Percentiles rank a stretch among this genome's conserved stretches.
Conservation (phyloP, 2,329 filamentous ascomycete genomes). For the Fusarium pseudograminearum region DNA sequence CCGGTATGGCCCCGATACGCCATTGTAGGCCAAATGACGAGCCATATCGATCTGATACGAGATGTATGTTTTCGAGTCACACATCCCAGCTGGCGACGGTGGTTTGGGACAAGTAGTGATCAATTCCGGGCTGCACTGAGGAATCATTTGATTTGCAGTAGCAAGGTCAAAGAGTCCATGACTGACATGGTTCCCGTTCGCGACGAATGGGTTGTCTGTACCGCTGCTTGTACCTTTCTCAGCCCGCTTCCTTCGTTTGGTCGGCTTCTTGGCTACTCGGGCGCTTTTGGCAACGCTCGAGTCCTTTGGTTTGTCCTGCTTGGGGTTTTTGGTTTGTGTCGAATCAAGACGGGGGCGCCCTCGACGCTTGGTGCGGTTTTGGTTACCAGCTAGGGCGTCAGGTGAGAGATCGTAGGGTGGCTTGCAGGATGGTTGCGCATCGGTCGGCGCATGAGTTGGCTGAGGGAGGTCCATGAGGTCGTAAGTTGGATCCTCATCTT, state of each 20-base stretch:
- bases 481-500: neutral
- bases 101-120: conserved; percentile 9
- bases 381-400: neutral
- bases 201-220: neutral
- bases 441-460: neutral
- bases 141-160: neutral
- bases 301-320: neutral
- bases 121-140: neutral
- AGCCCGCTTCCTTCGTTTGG: neutral
- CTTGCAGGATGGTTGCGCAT: neutral
- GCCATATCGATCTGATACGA: conserved; percentile 36
- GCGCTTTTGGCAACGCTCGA: conserved; percentile 13
- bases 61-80: conserved; percentile 4
- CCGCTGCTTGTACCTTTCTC: neutral
- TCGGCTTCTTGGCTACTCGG: neutral
- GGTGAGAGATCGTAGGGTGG: conserved; percentile 7
- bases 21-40: conserved; percentile 30
- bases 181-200: neutral
- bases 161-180: neutral
- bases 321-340: neutral
- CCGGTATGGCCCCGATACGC: conserved; percentile 38
- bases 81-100: conserved; percentile 15
- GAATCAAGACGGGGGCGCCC: neutral
- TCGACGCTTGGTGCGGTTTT: neutral
- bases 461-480: conserved; percentile 10